Conservation (phyloP, 345 rosid genomes). For the Gossypium mustelinum region DNA sequence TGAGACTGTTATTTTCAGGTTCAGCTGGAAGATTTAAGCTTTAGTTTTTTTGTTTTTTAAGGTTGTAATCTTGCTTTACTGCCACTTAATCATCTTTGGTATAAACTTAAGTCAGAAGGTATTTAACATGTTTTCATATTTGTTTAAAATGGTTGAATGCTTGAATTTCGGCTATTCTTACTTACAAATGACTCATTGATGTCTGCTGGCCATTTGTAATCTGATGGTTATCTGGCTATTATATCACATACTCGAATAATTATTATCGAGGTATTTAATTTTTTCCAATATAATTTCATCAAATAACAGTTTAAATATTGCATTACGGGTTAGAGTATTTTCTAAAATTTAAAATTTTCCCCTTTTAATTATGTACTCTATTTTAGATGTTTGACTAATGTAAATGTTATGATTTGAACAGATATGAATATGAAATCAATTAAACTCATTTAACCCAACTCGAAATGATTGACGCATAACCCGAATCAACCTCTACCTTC, state of each 20-base stretch:
- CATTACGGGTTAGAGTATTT: no score
- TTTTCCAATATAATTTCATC: no score
- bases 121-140: background rate
- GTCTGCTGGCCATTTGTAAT: background rate
- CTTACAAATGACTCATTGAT: background rate
- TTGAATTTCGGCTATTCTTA: background rate
- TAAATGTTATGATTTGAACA: no score
- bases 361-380: no score
- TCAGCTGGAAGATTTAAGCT: conserved; percentile 9
- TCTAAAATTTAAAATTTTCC: no score
- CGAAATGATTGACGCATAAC: no score
- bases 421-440: no score
- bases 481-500: no score
- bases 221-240: no score
- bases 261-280: no score
- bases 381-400: no score
- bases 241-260: no score
- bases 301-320: background rate
- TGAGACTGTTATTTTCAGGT: conserved; percentile 14
- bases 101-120: background rate
- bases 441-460: background rate
- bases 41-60: background rate
- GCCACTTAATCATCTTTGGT: conserved; percentile 2
- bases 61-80: conserved; percentile 5
- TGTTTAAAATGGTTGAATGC: conserved; percentile 1